Evolutionary conservation across 768 basidiomycete genomes (phyloP).

Genomic region (Phlegmacium glaucopus): DNA sequence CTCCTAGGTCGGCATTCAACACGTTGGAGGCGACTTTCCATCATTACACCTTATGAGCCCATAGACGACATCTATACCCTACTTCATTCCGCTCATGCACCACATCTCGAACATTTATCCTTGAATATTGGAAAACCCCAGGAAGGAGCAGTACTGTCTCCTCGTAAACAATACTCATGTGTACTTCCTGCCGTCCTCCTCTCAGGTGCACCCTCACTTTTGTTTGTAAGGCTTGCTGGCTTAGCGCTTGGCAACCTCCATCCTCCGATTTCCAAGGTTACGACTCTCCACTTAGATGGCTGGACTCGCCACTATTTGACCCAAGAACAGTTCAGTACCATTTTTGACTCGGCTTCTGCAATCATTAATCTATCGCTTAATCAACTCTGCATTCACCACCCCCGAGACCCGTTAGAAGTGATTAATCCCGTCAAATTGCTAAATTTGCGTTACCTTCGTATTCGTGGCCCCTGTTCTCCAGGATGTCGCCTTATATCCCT

Average conservation of each 20-base stretch:
- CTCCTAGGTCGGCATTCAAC: slow-evolving; percentile 30
- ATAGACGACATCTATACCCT: slow-evolving; percentile 23
- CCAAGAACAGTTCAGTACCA: slow-evolving; percentile 30
- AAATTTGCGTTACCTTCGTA: slow-evolving; percentile 36
- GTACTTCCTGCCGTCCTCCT: slow-evolving; percentile 28
- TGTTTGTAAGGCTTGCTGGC: slow-evolving; percentile 40
- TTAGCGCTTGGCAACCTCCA: slow-evolving; percentile 36
- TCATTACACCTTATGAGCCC: slow-evolving; percentile 22
- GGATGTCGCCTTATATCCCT: slow-evolving; percentile 33
- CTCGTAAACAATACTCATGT: slow-evolving; percentile 27
- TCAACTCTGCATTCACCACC: slow-evolving; percentile 33
- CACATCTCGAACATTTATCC: slow-evolving; percentile 37
- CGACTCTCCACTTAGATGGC: slow-evolving; percentile 44
- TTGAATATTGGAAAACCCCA: slow-evolving; percentile 29
- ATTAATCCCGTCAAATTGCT: slow-evolving; percentile 29
- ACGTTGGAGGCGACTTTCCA: slow-evolving; percentile 38
- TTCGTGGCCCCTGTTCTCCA: slow-evolving; percentile 33
- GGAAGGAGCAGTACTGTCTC: slow-evolving; percentile 17
- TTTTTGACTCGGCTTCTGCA: slow-evolving; percentile 31
- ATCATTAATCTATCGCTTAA: slow-evolving; percentile 41
- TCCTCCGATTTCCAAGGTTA: slow-evolving; percentile 32
- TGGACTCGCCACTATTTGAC: slow-evolving; percentile 32
- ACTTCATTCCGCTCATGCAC: slow-evolving; percentile 25
- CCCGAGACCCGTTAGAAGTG: slow-evolving; percentile 27
- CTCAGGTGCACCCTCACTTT: slow-evolving; percentile 29